Evolutionary conservation across 768 basidiomycete species (phyloP).

Genomic region (Termitomyces sp.): DNA sequence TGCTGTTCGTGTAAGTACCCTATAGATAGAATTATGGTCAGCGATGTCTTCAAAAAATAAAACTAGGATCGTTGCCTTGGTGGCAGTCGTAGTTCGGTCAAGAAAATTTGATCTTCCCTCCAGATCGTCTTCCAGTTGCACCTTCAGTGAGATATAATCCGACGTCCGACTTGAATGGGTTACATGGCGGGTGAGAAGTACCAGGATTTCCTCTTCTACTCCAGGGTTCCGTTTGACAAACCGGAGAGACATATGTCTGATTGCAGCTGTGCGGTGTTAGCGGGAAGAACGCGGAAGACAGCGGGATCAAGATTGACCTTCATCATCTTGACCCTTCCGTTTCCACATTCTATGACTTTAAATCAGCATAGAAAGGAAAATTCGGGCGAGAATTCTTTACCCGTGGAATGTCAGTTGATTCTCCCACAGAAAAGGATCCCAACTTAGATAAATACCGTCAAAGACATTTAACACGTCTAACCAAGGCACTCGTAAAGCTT

Average conservation of each 20-base stretch:
- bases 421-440: slow-evolving; percentile 68
- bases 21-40: slow-evolving; percentile 10
- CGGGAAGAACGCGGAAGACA: background rate
- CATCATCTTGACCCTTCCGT: slow-evolving; percentile 24
- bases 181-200: slow-evolving; percentile 77
- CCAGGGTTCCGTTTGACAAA: slow-evolving; percentile 22
- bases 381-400: slow-evolving; percentile 30
- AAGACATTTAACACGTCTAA: slow-evolving; percentile 68
- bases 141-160: slow-evolving; percentile 66
- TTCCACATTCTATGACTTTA: slow-evolving; percentile 39
- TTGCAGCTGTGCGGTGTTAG: slow-evolving; percentile 23
- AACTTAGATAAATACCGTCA: slow-evolving; percentile 79
- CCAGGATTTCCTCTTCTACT: slow-evolving; percentile 57
- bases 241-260: slow-evolving; percentile 27
- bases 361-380: background rate
- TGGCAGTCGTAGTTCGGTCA: slow-evolving; percentile 27
- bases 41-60: background rate
- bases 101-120: slow-evolving; percentile 17
- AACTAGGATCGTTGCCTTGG: slow-evolving; percentile 26
- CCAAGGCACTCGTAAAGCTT: slow-evolving; percentile 65
- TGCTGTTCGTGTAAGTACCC: slow-evolving; percentile 50
- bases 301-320: slow-evolving; percentile 4
- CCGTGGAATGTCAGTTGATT: slow-evolving; percentile 55
- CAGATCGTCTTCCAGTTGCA: slow-evolving; percentile 40
- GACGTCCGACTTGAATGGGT: slow-evolving; percentile 47